Conservation (phyloP, 805 yeast genomes). For the Kluyveromyces lactis region DNA sequence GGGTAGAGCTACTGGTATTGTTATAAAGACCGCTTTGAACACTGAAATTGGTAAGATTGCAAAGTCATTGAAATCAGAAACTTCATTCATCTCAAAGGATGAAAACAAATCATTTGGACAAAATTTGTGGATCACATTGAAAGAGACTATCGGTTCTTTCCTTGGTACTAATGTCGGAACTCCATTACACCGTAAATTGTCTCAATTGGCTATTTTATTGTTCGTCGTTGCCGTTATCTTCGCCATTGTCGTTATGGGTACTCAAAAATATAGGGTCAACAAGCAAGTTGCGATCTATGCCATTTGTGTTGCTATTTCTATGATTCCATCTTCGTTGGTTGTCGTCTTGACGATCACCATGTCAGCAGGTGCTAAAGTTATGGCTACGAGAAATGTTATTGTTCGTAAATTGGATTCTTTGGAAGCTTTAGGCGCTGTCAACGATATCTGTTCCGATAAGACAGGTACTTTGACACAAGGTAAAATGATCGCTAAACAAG, state of each 20-base stretch:
- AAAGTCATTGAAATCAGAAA: conserved; percentile 51
- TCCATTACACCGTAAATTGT: conserved; percentile 67
- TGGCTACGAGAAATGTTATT: conserved; percentile 91
- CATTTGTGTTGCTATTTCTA: conserved; percentile 93
- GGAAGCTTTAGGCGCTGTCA: conserved; percentile 90
- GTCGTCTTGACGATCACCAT: conserved; percentile 95
- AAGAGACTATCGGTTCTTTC: conserved; percentile 54
- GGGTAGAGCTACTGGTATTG: conserved; percentile 90
- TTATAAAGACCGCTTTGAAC: conserved; percentile 79
- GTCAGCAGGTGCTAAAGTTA: conserved; percentile 91
- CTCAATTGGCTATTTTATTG: conserved; percentile 66
- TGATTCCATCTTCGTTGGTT: conserved; percentile 97
- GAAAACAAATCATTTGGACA: conserved; percentile 35
- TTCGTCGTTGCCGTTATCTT: conserved; percentile 75
- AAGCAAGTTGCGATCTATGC: conserved; percentile 83
- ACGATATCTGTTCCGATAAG: conserved; percentile 86
- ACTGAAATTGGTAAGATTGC: conserved; percentile 95
- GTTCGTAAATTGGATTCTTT: conserved; percentile 90
- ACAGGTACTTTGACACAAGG: conserved; percentile 88
- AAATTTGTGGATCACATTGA: conserved; percentile 34
- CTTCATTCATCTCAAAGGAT: conserved; percentile 25
- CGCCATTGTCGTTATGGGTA: conserved; percentile 81
- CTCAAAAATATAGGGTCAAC: conserved; percentile 67
- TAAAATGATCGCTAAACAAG: conserved; percentile 78
- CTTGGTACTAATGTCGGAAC: conserved; percentile 75